A percentile compares a stretch with the other conserved stretches of the same genome.
Conservation (phyloP, 2,329 filamentous ascomycete species). For the Trichocomaceae sp. region DNA sequence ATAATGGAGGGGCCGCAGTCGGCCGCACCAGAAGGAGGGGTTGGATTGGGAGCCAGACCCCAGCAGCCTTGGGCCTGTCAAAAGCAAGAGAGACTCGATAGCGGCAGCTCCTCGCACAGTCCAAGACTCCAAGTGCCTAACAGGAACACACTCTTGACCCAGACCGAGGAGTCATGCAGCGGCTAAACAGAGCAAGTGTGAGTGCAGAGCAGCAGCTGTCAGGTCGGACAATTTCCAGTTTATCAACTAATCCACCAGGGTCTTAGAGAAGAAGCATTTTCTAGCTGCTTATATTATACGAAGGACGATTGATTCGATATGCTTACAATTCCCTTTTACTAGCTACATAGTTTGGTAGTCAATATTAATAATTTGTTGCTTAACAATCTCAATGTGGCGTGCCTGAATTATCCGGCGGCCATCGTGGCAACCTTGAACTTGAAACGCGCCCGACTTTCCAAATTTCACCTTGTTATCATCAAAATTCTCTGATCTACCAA, state of each 20-base stretch:
- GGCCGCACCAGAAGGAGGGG: conserved; percentile 10
- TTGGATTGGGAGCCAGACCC: conserved; percentile 6
- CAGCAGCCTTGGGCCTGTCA: conserved; percentile 2
- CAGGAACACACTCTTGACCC: too few species aligned
- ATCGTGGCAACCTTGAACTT: too few species aligned
- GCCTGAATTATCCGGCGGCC: neutral
- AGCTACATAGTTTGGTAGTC: too few species aligned
- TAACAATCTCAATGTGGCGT: neutral
- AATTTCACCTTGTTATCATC: too few species aligned
- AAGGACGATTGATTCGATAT: too few species aligned
- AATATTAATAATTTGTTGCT: neutral
- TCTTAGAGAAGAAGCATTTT: neutral
- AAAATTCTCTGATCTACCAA: neutral
- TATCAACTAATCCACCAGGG: neutral
- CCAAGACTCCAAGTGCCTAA: neutral
- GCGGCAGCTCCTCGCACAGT: conserved; percentile 7
- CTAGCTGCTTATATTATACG: neutral
- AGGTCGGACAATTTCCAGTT: conserved; percentile 7
- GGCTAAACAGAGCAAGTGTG: neutral
- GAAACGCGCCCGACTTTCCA: too few species aligned
- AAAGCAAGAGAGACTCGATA: neutral
- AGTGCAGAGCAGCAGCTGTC: too few species aligned
- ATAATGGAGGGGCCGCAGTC: conserved; percentile 15
- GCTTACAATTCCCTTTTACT: too few species aligned
- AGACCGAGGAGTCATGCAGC: neutral